Evolutionary conservation across 2,329 filamentous ascomycete genomes (phyloP).

Genomic region (Microascus cirrosus): DNA sequence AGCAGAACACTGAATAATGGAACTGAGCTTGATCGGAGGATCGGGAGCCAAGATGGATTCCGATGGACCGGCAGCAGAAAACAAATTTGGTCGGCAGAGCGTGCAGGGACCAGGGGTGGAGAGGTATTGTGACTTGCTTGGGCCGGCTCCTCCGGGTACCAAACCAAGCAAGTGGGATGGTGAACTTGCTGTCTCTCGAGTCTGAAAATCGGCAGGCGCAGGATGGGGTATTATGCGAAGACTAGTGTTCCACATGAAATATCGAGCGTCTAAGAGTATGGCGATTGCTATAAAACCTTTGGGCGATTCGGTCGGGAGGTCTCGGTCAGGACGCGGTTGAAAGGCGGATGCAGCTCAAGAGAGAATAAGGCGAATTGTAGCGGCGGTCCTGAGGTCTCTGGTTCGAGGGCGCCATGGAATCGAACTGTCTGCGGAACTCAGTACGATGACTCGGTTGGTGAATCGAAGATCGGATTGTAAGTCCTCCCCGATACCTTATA

Average conservation of each 20-base stretch:
- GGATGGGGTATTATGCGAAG: not conserved
- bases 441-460: not conserved
- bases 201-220: not conserved
- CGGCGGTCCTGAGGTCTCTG: not conserved
- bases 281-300: not conserved
- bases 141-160: not conserved
- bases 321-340: not conserved
- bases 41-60: not conserved
- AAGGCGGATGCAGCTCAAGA: not conserved
- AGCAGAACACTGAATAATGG: not conserved
- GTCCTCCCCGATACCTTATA: not conserved
- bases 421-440: not conserved
- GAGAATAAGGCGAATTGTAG: not conserved
- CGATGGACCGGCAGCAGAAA: not conserved
- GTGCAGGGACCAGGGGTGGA: not conserved
- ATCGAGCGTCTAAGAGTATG: not conserved
- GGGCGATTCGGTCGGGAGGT: not conserved
- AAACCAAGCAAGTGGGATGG: not conserved
- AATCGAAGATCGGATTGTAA: not conserved
- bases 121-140: not conserved
- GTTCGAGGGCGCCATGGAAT: not conserved
- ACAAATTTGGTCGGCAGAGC: not conserved
- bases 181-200: not conserved
- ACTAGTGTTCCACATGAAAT: not conserved
- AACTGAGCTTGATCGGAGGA: not conserved